Conservation (phyloP, 2,329 filamentous ascomycete species). For the Aspergillus latus region DNA sequence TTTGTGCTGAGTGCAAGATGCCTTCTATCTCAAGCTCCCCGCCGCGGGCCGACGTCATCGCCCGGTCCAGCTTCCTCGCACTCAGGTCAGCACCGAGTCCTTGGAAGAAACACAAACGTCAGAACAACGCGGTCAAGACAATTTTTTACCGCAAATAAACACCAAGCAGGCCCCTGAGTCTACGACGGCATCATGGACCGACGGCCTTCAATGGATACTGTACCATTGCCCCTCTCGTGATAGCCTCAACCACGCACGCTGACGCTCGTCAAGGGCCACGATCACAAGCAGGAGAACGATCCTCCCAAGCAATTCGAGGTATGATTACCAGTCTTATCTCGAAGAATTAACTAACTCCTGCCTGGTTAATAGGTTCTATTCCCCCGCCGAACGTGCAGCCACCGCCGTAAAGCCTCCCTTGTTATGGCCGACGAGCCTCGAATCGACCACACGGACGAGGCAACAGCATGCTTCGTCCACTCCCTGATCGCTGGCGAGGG, state of each 20-base stretch:
- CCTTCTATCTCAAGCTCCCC: neutral
- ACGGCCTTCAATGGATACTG: neutral
- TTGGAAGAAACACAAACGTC: neutral
- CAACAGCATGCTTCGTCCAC: conserved; percentile 63
- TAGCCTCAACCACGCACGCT: neutral
- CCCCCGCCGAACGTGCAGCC: conserved; percentile 47
- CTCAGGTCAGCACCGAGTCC: neutral
- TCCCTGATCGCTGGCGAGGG: conserved; percentile 50
- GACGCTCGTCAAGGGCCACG: conserved; percentile 2
- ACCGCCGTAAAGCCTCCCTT: conserved; percentile 62
- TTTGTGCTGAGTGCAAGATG: no score
- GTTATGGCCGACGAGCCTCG: conserved; percentile 46
- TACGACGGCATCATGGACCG: neutral
- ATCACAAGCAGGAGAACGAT: neutral
- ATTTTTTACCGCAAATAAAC: neutral
- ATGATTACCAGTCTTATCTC: neutral
- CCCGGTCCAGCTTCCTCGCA: neutral
- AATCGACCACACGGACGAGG: conserved; percentile 34
- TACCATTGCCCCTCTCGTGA: conserved; percentile 19
- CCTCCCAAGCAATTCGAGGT: conserved; percentile 39
- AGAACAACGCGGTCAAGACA: neutral
- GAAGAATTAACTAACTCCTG: neutral
- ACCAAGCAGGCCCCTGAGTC: neutral
- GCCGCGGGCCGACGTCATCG: neutral
- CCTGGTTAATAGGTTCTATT: conserved; percentile 53